Base-by-base conservation (phyloP, 805 yeast species). In the Candida saitoana region DNA sequence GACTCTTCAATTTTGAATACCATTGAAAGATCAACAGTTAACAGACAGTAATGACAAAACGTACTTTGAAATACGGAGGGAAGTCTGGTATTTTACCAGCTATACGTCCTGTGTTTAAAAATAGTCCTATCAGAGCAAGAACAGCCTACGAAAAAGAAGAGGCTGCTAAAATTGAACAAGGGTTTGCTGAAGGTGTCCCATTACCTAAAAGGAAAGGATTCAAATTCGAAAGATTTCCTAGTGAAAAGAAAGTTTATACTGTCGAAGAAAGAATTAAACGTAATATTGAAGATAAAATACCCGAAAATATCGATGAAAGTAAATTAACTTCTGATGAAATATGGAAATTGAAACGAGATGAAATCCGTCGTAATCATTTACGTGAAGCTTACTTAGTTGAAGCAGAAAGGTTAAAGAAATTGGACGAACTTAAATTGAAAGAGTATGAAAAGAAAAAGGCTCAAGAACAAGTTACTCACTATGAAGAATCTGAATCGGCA, bases 21-120 rank as follows among this genome's bases (percentile, higher is more conserved):
- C n/a, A 29, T 29, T 9, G 16, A 29, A 22, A 29, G 16, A 11
- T 9, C 16, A 24, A 16, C 16, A 36, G 37, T 5, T 24, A 14
- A 14, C 16, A 24, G 6, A n/a, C 27, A 3, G 14, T 6, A 22
- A 74, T 77, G 75, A 74, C 79, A 40, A 77, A 74, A 50, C 71
- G 78, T 40, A 67, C 70, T 18, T 54, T 75, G 36, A 76, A 69
- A 51, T 69, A 63, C 55, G 80, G 80, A 22, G 80, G 80, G 12
- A 84, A 84, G 62, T 82, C 91, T 38, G 97, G 97, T 59, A 71
- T 87, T 38, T 72, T 90, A 49, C 97, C 97, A 37, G 71, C 67
- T 42, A 81, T 87, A 7, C 81, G 96, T 54, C 78, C 82, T 31
- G 80, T 87, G 22, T 79, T 90, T 65, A 85, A 81, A 53, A 47